phyloP scores from a whole-genome alignment of 2,329 filamentous ascomycete genomes.

The Aspergillus jensenii region DNA sequence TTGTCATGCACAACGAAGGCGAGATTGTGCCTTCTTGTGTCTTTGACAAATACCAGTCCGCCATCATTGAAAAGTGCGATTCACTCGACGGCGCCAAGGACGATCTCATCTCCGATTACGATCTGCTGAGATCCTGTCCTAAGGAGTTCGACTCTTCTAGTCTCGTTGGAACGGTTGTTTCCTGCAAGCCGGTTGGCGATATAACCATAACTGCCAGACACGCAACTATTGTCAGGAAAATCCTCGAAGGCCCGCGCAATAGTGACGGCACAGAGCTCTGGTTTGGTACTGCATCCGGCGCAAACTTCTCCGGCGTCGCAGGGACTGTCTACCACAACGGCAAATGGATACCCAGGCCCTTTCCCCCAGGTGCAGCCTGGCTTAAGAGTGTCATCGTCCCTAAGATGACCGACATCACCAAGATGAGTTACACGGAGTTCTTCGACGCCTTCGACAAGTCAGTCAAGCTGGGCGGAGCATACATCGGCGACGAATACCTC shows the following conservation, averaged over 20 bases:
- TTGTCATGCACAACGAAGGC: constrained; percentile 12
- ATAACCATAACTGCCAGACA: background rate
- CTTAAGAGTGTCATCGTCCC: background rate
- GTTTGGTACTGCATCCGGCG: constrained; percentile 4
- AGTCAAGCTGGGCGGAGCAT: background rate
- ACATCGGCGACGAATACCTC: background rate
- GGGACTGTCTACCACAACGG: background rate
- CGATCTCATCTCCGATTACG: constrained; percentile 21
- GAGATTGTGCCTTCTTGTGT: constrained; percentile 11
- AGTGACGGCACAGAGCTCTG: background rate
- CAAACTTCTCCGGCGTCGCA: constrained; percentile 6
- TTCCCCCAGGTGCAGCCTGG: constrained; percentile 3
- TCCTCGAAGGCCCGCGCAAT: constrained; percentile 1
- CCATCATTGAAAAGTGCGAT: constrained; percentile 21
- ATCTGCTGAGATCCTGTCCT: background rate
- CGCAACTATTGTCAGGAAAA: background rate
- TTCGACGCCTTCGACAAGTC: background rate
- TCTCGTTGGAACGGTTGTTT: background rate
- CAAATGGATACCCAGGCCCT: background rate
- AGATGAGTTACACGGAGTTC: background rate
- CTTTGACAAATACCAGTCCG: constrained; percentile 11
- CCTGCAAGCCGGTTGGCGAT: background rate
- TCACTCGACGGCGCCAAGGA: constrained; percentile 25
- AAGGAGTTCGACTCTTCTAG: background rate
- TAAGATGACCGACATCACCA: background rate